Evolutionary conservation across 176 grass and related monocot genomes (phyloP).

Genomic region (Aegilops sharonensis): DNA sequence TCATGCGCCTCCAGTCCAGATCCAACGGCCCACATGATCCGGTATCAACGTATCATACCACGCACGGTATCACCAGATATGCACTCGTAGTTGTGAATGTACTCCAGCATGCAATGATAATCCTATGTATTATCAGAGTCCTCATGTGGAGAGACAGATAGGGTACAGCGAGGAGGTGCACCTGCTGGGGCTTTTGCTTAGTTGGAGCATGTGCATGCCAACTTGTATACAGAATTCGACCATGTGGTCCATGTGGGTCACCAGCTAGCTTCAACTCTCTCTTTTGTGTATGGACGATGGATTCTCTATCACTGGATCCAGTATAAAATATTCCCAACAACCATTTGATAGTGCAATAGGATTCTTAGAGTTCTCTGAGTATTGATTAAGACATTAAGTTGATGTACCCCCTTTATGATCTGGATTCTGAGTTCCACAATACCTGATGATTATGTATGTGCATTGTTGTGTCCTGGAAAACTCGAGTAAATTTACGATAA

Average conservation of each 20-base stretch:
- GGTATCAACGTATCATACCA: no score
- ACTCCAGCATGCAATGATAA: background rate
- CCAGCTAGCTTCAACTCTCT: background rate
- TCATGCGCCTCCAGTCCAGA: no score
- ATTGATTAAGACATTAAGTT: background rate
- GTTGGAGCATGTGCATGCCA: conserved; percentile 25
- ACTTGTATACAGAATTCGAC: background rate
- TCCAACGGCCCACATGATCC: no score
- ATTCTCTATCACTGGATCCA: background rate
- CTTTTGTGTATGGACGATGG: background rate
- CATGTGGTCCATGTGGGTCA: conserved; percentile 21
- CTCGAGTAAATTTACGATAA: no score
- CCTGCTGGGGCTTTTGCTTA: background rate
- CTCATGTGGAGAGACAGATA: background rate
- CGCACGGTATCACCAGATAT: no score
- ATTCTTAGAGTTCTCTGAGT: background rate
- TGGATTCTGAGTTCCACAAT: no score
- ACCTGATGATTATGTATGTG: no score
- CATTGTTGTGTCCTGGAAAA: no score
- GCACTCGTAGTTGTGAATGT: background rate
- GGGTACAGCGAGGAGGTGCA: background rate
- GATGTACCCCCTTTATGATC: no score
- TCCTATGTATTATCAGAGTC: background rate
- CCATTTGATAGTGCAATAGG: background rate
- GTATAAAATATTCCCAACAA: background rate